Evolutionary conservation across 1,284 basidiomycete genomes (phyloP).

Genomic region (Termitomyces sp.): DNA sequence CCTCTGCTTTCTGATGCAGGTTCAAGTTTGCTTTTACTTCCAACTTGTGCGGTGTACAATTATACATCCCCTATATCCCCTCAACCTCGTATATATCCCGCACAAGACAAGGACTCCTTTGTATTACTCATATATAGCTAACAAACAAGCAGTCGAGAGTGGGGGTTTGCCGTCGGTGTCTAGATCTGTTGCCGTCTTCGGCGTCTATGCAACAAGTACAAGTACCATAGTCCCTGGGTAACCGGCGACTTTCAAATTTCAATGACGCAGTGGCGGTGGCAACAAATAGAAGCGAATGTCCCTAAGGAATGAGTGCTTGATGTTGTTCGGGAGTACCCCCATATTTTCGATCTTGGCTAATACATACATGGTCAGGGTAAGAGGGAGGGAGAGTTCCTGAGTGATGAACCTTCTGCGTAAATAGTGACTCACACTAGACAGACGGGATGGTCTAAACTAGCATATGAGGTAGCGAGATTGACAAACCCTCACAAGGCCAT

Average conservation of each 20-base stretch:
- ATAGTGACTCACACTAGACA: neutral
- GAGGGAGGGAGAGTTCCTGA: neutral
- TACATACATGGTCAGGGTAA: neutral
- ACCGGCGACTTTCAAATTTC: neutral
- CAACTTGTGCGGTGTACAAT: neutral
- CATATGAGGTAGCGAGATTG: neutral
- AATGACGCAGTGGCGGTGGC: neutral
- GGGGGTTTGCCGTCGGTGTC: neutral
- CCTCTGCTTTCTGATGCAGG: neutral
- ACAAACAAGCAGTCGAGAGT: neutral
- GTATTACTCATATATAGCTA: neutral
- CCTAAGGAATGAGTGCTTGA: neutral
- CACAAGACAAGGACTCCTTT: neutral
- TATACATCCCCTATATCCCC: neutral
- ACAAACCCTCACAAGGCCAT: neutral
- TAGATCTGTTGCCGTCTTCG: neutral
- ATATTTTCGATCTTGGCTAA: neutral
- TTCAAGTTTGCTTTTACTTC: neutral
- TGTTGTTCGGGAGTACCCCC: neutral
- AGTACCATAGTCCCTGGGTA: neutral
- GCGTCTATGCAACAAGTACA: neutral
- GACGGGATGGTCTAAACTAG: neutral
- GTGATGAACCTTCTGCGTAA: neutral
- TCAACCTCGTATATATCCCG: neutral
- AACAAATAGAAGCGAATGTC: neutral